Evolutionary conservation across 176 grass and related monocot genomes (phyloP).

Genomic region (Alopecurus myosuroides): DNA sequence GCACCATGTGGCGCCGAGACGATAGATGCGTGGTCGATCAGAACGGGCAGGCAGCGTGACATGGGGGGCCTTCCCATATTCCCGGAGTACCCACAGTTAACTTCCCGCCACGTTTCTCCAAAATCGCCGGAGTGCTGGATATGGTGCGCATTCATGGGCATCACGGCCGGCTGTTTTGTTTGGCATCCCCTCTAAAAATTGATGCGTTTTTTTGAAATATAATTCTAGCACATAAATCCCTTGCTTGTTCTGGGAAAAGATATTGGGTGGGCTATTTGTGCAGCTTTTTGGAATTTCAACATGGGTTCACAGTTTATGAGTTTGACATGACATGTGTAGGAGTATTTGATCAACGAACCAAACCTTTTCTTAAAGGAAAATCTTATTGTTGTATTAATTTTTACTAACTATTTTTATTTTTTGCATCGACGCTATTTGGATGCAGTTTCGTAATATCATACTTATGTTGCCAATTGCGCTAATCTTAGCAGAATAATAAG

Average conservation of each 20-base stretch:
- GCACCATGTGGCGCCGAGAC: background rate
- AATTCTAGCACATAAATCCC: too few relatives aligned
- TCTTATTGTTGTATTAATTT: background rate
- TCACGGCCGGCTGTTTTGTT: background rate
- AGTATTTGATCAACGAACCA: background rate
- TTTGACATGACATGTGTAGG: background rate
- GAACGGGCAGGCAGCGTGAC: background rate
- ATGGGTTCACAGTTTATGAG: background rate
- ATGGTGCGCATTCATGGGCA: too few relatives aligned
- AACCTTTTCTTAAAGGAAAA: too few relatives aligned
- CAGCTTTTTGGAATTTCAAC: background rate
- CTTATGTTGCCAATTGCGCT: background rate
- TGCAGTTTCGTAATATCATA: background rate
- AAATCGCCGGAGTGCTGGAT: background rate
- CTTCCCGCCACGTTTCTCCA: background rate
- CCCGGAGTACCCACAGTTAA: conserved; percentile 13
- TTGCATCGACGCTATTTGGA: background rate
- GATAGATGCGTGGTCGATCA: background rate
- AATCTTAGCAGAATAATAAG: background rate
- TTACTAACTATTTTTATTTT: background rate
- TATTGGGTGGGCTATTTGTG: background rate
- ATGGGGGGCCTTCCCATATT: conserved; percentile 12
- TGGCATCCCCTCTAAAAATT: background rate
- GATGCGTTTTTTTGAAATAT: too few relatives aligned
- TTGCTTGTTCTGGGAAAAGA: too few relatives aligned